These are phyloP conservation scores for Phytophthora boehmeriae DNA, from an alignment of 352 stramenopile genomes.

Conservation along the genomic window DNA sequence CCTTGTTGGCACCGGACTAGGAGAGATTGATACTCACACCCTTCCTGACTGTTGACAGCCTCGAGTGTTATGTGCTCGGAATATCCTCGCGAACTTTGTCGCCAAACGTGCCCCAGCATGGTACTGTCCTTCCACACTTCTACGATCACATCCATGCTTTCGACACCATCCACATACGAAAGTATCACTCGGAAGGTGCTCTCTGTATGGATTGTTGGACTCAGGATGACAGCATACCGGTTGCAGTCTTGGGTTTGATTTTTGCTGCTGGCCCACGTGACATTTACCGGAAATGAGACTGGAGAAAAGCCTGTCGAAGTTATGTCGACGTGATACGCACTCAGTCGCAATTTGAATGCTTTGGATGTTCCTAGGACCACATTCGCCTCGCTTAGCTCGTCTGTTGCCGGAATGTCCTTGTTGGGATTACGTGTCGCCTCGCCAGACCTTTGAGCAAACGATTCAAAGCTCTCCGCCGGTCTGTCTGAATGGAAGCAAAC, in stretches of 20 bases:
- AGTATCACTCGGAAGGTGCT: conserved; percentile 53
- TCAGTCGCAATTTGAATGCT: conserved; percentile 51
- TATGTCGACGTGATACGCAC: conserved; percentile 44
- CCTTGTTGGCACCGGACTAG: conserved; percentile 33
- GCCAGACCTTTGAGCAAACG: conserved; percentile 1
- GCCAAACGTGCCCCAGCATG: conserved; percentile 24
- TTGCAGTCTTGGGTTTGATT: conserved; percentile 27
- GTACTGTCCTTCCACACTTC: conserved; percentile 43
- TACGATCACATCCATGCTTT: conserved; percentile 52
- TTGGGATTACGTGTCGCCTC: conserved; percentile 9
- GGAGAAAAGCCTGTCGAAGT: conserved; percentile 28
- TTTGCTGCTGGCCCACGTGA: conserved; percentile 42
- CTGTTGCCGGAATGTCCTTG: conserved; percentile 8
- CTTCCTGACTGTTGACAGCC: conserved; percentile 26
- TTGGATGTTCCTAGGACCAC: conserved; percentile 28
- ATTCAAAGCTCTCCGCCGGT: conserved; percentile 14
- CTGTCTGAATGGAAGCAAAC: conserved; percentile 21
- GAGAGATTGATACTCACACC: conserved; percentile 49
- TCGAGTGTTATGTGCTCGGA: conserved; percentile 35
- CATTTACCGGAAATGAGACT: conserved; percentile 27
- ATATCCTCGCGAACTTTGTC: conserved; percentile 23
- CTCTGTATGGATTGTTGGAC: conserved; percentile 26
- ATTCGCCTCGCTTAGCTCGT: conserved; percentile 19
- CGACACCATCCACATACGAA: conserved; percentile 39
- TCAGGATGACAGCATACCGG: conserved; percentile 45